Evolutionary conservation across 345 rosid genomes (phyloP).

Genomic region (Aegle marmelos): DNA sequence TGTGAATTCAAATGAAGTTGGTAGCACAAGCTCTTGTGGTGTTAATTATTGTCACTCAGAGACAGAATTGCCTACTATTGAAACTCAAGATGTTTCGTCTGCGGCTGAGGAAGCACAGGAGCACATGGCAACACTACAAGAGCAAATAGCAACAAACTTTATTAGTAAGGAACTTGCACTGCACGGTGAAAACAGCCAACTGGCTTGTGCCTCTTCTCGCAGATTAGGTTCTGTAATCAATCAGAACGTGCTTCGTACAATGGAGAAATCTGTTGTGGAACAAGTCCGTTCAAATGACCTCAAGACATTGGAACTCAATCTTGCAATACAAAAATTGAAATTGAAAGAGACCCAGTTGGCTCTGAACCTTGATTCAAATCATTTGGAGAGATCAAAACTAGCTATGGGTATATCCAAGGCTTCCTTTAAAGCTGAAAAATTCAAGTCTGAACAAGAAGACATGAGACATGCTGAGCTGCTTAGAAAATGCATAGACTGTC

Average conservation of each 20-base stretch:
- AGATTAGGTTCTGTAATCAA: slow-evolving; percentile 19
- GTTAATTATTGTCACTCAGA: slow-evolving; percentile 31
- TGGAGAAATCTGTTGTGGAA: slow-evolving; percentile 56
- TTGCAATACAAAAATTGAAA: slow-evolving; percentile 44
- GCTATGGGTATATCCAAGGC: slow-evolving; percentile 64
- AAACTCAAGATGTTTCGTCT: slow-evolving; percentile 23
- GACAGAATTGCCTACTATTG: slow-evolving; percentile 24
- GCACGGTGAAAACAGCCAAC: slow-evolving; percentile 33
- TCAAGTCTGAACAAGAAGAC: slow-evolving; percentile 71
- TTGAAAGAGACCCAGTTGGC: slow-evolving; percentile 53
- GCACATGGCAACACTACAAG: neutral
- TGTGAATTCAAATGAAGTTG: slow-evolving; percentile 4
- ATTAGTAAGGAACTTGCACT: slow-evolving; percentile 33
- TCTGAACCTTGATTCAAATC: slow-evolving; percentile 52
- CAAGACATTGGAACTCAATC: slow-evolving; percentile 53
- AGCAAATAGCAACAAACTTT: neutral
- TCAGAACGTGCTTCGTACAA: slow-evolving; percentile 27
- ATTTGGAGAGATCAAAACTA: slow-evolving; percentile 59
- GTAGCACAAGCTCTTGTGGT: slow-evolving; percentile 16
- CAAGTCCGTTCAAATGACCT: slow-evolving; percentile 77
- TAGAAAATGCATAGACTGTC: slow-evolving; percentile 64
- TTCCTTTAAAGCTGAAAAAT: slow-evolving; percentile 68
- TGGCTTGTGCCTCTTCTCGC: slow-evolving; percentile 33
- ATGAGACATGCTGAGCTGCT: slow-evolving; percentile 62
- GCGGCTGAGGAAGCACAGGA: slow-evolving; percentile 22